Conservation (phyloP, 768 basidiomycete genomes). For the Megacollybia marginata region DNA sequence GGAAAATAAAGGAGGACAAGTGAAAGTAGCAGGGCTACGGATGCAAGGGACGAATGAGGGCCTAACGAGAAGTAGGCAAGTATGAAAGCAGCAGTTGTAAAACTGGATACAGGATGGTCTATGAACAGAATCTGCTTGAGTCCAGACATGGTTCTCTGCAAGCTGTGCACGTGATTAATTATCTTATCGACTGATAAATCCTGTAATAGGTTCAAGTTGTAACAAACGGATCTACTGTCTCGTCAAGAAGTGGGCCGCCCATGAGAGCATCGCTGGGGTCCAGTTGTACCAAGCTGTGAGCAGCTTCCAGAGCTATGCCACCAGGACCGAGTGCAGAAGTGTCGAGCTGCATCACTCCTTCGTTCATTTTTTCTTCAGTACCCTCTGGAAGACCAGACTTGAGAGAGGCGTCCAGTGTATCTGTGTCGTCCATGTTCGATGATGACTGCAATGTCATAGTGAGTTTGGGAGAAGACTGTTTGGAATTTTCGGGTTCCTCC, state of each 20-base stretch:
- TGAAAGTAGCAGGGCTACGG: slow-evolving; percentile 25
- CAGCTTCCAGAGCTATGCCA: slow-evolving; percentile 46
- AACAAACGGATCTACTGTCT: slow-evolving; percentile 54
- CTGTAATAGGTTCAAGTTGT: not conserved
- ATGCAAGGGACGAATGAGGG: slow-evolving; percentile 23
- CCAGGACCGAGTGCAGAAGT: slow-evolving; percentile 62
- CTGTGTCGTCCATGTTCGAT: slow-evolving; percentile 34
- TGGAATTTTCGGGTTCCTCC: slow-evolving; percentile 35
- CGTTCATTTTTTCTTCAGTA: slow-evolving; percentile 29
- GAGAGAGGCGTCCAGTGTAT: slow-evolving; percentile 44
- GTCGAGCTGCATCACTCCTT: slow-evolving; percentile 45
- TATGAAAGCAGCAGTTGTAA: slow-evolving; percentile 13
- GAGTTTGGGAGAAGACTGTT: slow-evolving; percentile 61
- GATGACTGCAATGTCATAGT: slow-evolving; percentile 41
- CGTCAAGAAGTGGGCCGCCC: slow-evolving; percentile 55
- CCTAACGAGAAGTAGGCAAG: slow-evolving; percentile 20
- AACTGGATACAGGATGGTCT: slow-evolving; percentile 15
- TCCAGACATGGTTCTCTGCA: no score
- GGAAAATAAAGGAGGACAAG: slow-evolving; percentile 29
- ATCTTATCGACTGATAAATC: not conserved
- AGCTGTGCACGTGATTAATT: no score
- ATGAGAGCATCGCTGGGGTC: slow-evolving; percentile 45
- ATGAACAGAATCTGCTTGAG: slow-evolving; percentile 6
- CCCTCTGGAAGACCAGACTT: slow-evolving; percentile 29
- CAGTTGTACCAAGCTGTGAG: slow-evolving; percentile 51